Evolutionary conservation across 2,329 filamentous ascomycete species (phyloP).

Genomic region (Colletotrichum sp.): DNA sequence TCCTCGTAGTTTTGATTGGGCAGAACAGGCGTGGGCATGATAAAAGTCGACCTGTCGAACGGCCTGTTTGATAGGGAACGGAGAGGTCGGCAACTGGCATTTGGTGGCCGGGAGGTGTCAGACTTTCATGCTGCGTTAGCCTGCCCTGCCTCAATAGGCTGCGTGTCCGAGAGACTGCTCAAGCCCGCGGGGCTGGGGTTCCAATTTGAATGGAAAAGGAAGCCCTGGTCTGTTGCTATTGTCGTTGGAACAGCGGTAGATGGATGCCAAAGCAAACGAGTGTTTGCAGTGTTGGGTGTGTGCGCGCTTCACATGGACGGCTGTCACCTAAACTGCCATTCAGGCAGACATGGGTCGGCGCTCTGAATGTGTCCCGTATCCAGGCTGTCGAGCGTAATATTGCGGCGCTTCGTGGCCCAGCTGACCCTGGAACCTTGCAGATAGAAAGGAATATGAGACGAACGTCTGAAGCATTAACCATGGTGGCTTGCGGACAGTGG

Average conservation of each 20-base stretch:
- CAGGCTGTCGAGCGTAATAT: neutral
- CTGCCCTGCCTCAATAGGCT: neutral
- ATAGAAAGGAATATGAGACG: constrained; percentile 5
- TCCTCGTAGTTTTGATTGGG: neutral
- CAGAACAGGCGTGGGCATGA: neutral
- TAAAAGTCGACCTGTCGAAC: neutral
- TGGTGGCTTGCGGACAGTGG: neutral
- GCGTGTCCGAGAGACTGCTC: neutral
- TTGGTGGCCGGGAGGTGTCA: neutral
- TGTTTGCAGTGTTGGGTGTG: neutral
- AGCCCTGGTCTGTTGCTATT: neutral
- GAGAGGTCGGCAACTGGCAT: neutral
- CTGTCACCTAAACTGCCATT: neutral
- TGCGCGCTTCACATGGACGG: neutral
- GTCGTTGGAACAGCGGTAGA: neutral
- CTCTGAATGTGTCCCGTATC: neutral
- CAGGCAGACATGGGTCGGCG: neutral
- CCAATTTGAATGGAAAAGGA: neutral
- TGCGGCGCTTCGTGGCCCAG: neutral
- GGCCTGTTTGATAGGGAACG: neutral
- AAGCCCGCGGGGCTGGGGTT: neutral
- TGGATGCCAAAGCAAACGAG: neutral
- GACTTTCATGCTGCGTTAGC: neutral
- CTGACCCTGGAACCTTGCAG: neutral
- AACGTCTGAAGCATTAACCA: constrained; percentile 10